Base-by-base conservation (phyloP, 1,284 basidiomycete species). In the Naganishia albida region DNA sequence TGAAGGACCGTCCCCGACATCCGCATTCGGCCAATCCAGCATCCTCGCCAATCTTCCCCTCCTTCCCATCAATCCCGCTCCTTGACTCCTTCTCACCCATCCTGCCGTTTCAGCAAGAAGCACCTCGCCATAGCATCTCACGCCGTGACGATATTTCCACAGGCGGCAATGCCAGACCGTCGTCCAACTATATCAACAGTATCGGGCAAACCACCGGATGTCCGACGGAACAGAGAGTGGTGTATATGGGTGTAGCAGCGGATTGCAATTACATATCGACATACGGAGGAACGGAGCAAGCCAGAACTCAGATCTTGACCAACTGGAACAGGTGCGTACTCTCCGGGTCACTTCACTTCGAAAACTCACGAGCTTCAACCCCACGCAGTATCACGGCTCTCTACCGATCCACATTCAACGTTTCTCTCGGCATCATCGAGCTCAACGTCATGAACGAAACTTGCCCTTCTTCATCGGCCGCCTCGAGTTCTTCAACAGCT, bases 391-490 rank as follows among this genome's bases (percentile, higher is more conserved):
- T 89, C 53, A 89, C 87, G 63, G 83, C 85, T 1, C 78, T 93
- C 39, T 95, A 93, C 80, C 88, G 88, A 78, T 74, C 81, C 7
- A 90, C 89, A 0, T 93, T 94, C 82, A 93, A 92, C 72, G 83
- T 94, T 71, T 89, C 88, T 66, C 82, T 96, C 38, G 91, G 90
- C 6, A 90, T 94, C 51, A 82, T 90, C 62, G 87, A 91, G 73
- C 81, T 80, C 20, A 68, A 74, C 15, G 76, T 78, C 38, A 70
- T 72, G 68, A 72, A 75, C 46, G 67, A 57, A 7, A 70, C 73
- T 8, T 80, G 88, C 71, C 86, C 87, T 3, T 76, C 80, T 0
- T 74, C 82, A 0, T 70, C 84, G 0, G 59, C 72, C 0, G 23
- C 68, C 26, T 72, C 76, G 55, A 68, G 67, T 34, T 25, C 68